Evolutionary conservation across 2,329 filamentous ascomycete genomes (phyloP).

Genomic region (Cordyceps tenuipes): DNA sequence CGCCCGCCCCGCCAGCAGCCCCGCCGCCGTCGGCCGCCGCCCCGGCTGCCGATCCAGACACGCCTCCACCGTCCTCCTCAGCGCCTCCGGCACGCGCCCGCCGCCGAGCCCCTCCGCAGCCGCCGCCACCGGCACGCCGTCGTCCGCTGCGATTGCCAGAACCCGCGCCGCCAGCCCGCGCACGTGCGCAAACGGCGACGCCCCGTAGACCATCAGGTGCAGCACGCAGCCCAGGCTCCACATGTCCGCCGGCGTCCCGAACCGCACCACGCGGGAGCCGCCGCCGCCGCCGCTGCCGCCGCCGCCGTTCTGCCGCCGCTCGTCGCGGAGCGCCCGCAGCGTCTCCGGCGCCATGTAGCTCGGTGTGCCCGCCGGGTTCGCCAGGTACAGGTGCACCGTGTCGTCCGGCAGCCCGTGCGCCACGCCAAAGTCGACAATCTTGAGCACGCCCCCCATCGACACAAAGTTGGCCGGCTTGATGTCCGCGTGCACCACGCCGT

Average conservation of each 20-base stretch:
- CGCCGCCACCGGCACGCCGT: neutral
- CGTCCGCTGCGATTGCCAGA: neutral
- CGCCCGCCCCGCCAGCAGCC: neutral
- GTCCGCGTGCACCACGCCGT: slow-evolving; percentile 83
- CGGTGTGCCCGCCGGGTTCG: slow-evolving; percentile 81
- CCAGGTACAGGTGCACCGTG: slow-evolving; percentile 83
- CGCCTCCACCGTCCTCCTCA: neutral
- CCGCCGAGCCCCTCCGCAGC: neutral
- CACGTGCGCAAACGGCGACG: slow-evolving; percentile 78
- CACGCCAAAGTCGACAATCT: slow-evolving; percentile 90
- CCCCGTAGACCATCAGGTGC: slow-evolving; percentile 88
- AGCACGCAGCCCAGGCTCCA: slow-evolving; percentile 86
- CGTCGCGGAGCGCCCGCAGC: slow-evolving; percentile 47
- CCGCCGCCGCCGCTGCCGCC: too few relatives aligned
- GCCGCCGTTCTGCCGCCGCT: neutral
- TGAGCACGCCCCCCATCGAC: slow-evolving; percentile 70
- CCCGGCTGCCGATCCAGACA: neutral
- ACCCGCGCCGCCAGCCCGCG: neutral
- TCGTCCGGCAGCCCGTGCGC: slow-evolving; percentile 82
- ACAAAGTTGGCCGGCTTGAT: slow-evolving; percentile 89
- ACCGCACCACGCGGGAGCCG: slow-evolving; percentile 35
- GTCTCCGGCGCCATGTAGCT: slow-evolving; percentile 93
- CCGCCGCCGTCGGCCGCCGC: neutral
- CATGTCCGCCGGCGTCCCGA: slow-evolving; percentile 81
- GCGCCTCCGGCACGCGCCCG: neutral